Base-by-base conservation (phyloP, 768 basidiomycete genomes). In the Tephrocybe sp. region DNA sequence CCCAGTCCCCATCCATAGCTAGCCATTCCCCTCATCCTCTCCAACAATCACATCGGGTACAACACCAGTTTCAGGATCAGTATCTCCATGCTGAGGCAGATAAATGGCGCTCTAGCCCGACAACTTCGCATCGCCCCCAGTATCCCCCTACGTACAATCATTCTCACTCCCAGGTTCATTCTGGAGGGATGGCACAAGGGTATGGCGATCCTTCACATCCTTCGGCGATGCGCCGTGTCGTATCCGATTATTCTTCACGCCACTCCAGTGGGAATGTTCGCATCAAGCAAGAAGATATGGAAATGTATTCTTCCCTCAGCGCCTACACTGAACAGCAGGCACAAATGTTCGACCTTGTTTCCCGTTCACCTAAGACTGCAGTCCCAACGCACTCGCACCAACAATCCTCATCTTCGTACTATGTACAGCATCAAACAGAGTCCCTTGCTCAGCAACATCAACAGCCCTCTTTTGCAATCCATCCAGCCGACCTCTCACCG, bases 81-180 rank as follows among this genome's bases (percentile, higher is more conserved):
- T 52, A 46, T 43, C 61, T 62, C 36, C 61, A 64, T 31, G 58
- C 63, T 47, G 62, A 65, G 41, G 17, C 62, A 20, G 67, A 68
- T 32, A 62, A 65, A 41, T 68, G 64, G 60, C 54, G 55, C 40
- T 19, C 61, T 17, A 55, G 51, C 20, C 52, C 58, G 32, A 56
- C 41, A 13, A 46, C 51, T 35, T 47, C 53, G 40, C 61, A 53
- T 46, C 49, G 53, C 31, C 17, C 45, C 17, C 56, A 46, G 45
- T 60, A 55, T 49, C 48, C 49, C 11, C 41, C 26, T 19, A 11
- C 36, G 1, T 55, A 59, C 26, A 12, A 49, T 6, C 34, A 43
- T 12, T 26, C 49, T 10, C 53, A 55, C 19, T 47, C 53, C 4
- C 54, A 48, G 16, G 40, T 52, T n/a, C 49, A 48, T 35, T 53